A percentile compares a stretch with the other conserved stretches of the same genome.
phyloP scores from a whole-genome alignment of 1,139 yeast genomes.

The Suhomyces chickasaworum region DNA sequence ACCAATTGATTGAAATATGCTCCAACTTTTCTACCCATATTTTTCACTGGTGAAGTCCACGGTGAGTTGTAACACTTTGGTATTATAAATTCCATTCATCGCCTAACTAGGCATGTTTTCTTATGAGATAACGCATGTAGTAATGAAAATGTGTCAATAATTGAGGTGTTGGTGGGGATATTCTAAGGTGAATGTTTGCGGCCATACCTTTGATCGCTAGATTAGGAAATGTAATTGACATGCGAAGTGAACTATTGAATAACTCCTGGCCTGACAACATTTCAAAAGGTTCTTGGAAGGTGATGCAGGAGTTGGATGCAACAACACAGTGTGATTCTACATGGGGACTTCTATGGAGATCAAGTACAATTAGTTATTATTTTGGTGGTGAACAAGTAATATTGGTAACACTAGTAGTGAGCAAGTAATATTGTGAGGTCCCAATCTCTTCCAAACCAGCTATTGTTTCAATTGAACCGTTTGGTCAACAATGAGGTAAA shows the following conservation, averaged over 20 bases:
- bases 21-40: neutral
- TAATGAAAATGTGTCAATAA: neutral
- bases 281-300: no score
- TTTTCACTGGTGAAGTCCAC: neutral
- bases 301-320: no score
- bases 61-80: neutral
- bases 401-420: no score
- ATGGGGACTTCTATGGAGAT: no score
- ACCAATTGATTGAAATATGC: neutral
- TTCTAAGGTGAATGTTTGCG: neutral
- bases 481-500: no score
- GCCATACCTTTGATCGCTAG: neutral
- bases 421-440: no score
- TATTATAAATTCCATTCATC: neutral
- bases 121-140: neutral
- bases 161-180: neutral
- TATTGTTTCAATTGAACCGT: no score
- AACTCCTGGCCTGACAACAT: no score
- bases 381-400: no score
- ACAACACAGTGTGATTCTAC: no score
- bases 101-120: neutral
- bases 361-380: no score
- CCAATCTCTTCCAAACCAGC: no score
- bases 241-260: neutral
- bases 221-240: neutral